Percentiles rank a stretch among this genome's conserved stretches.
Conservation (phyloP, 2,329 filamentous ascomycete species). For the Cladosporium oxysporum region DNA sequence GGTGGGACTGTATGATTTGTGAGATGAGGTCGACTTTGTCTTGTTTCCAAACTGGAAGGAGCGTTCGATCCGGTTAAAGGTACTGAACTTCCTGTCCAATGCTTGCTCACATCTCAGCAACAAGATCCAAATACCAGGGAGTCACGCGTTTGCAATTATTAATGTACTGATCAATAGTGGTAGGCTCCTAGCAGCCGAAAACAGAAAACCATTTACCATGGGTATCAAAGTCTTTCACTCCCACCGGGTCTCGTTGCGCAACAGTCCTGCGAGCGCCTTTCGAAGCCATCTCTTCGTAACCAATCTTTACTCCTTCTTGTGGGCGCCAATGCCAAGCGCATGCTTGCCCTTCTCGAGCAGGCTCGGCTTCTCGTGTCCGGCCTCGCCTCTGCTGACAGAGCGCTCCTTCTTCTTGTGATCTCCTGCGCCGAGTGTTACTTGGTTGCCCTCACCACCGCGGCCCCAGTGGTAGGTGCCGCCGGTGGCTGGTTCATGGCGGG, state of each 20-base stretch:
- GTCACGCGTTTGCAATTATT: neutral
- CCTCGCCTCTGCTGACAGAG: conserved; percentile 24
- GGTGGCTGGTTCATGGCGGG: conserved; percentile 47
- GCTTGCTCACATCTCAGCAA: too few relatives aligned
- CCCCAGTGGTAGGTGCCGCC: conserved; percentile 66
- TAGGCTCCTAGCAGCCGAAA: neutral
- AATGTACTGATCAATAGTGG: neutral
- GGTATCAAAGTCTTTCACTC: conserved; percentile 5
- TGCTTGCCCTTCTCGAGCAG: conserved; percentile 58
- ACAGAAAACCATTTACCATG: neutral
- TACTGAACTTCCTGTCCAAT: neutral
- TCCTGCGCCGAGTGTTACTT: conserved; percentile 51
- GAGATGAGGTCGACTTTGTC: neutral
- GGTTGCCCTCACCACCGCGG: conserved; percentile 74
- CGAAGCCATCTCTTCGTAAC: neutral
- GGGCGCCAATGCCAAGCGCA: conserved; percentile 43
- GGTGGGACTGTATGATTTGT: too few relatives aligned
- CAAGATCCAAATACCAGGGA: neutral
- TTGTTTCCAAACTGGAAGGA: neutral
- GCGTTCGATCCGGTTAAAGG: neutral
- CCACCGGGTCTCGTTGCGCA: neutral
- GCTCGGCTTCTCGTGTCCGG: conserved; percentile 34
- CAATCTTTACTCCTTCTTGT: conserved; percentile 36
- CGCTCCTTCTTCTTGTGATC: conserved; percentile 24
- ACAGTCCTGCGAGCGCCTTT: neutral